Evolutionary conservation across 139 green algal genomes (phyloP).

Genomic region (Edaphochlamys debaryana): DNA sequence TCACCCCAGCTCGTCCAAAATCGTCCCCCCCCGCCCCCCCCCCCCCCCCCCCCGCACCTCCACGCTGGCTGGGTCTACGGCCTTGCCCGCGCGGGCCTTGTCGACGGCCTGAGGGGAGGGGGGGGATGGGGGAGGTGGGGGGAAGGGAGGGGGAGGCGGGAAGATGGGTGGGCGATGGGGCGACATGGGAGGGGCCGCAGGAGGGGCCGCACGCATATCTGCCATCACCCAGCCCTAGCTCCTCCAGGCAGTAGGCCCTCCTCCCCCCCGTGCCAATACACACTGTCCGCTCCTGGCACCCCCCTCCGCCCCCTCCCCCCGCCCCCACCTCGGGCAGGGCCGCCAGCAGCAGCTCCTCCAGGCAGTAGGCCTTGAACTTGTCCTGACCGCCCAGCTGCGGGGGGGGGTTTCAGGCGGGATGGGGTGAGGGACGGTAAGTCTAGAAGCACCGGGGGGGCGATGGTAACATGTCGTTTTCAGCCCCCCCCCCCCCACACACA

Average conservation of each 20-base stretch:
- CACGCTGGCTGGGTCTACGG: constrained; percentile 40
- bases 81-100: not conserved
- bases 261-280: no score
- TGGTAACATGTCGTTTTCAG: no score
- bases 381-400: constrained; percentile 48
- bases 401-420: not conserved
- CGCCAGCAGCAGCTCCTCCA: constrained; percentile 63
- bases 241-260: constrained; percentile 62
- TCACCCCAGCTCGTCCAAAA: not conserved
- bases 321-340: constrained; percentile 26
- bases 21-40: constrained; percentile 42
- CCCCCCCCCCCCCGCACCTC: not conserved
- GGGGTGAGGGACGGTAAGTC: not conserved
- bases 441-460: not conserved
- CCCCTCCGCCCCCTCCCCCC: not conserved
- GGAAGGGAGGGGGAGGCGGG: no score
- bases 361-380: constrained; percentile 58
- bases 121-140: no score
- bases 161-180: no score
- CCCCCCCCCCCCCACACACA: no score
- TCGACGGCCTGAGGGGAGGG: constrained; percentile 24
- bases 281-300: no score
- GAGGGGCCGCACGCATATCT: no score
- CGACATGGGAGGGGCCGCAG: no score
- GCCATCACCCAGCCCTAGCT: constrained; percentile 59